Percentiles rank a stretch among this genome's conserved stretches.
Evolutionary conservation across 805 yeast genomes (phyloP).

Genomic region (Wickerhamiella siamensis): DNA sequence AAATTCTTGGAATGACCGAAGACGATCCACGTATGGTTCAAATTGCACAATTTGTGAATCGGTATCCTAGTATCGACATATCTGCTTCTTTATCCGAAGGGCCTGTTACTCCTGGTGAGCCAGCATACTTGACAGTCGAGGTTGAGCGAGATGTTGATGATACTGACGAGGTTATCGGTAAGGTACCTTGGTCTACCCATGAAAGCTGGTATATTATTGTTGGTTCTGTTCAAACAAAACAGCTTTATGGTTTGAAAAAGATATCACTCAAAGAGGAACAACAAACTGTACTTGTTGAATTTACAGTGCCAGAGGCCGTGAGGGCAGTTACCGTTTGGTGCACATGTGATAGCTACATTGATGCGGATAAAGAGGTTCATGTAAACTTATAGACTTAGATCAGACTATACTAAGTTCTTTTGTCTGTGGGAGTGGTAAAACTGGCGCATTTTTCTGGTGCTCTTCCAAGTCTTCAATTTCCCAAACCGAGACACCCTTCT

Average conservation of each 20-base stretch:
- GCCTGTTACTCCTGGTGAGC: constrained; percentile 34
- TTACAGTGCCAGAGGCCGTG: constrained; percentile 31
- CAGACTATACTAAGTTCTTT: neutral
- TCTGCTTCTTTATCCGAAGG: constrained; percentile 33
- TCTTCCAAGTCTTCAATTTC: constrained; percentile 33
- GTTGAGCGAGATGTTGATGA: constrained; percentile 44
- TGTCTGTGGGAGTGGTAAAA: neutral
- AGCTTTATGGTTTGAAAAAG: constrained; percentile 61
- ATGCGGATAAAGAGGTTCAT: constrained; percentile 72
- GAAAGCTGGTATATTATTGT: constrained; percentile 52
- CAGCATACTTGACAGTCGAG: constrained; percentile 29
- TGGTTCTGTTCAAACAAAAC: constrained; percentile 48
- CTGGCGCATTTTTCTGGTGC: constrained; percentile 9
- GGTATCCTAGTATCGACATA: constrained; percentile 71
- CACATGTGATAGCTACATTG: constrained; percentile 82
- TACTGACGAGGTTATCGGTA: constrained; percentile 44
- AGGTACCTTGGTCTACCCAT: constrained; percentile 35
- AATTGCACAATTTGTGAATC: constrained; percentile 81
- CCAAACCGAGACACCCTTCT: constrained; percentile 93
- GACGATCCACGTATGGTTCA: constrained; percentile 31
- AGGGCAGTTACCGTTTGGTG: constrained; percentile 59
- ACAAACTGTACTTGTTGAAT: constrained; percentile 30
- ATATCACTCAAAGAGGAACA: constrained; percentile 37
- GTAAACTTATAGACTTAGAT: constrained; percentile 24
- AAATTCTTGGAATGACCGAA: constrained; percentile 41